Conservation (phyloP, 129 eudicot genomes). For the Lactuca sativa region DNA sequence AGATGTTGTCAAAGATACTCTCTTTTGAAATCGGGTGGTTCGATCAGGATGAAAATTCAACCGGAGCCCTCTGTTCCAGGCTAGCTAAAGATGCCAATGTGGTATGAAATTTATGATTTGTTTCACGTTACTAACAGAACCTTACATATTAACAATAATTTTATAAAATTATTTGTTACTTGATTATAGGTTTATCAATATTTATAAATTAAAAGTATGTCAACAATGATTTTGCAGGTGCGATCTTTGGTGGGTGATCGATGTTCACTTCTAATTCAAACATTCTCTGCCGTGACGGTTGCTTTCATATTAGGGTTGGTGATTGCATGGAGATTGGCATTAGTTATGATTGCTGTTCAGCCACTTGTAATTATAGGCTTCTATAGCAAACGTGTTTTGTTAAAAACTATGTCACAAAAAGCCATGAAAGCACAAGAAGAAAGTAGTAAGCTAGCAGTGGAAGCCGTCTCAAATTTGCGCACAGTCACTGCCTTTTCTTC, state of each 20-base stretch:
- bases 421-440: slow-evolving; percentile 83
- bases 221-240: slow-evolving; percentile 49
- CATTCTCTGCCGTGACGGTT: slow-evolving; percentile 66
- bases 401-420: slow-evolving; percentile 71
- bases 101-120: slow-evolving; percentile 40
- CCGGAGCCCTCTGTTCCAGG: slow-evolving; percentile 85
- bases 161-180: too few species aligned
- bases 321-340: slow-evolving; percentile 77
- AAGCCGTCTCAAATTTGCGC: slow-evolving; percentile 86
- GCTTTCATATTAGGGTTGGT: slow-evolving; percentile 84
- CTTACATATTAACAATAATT: too few species aligned
- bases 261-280: slow-evolving; percentile 67
- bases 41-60: slow-evolving; percentile 79
- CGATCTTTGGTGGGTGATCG: slow-evolving; percentile 84
- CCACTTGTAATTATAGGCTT: slow-evolving; percentile 65
- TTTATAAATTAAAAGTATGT: background rate
- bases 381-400: slow-evolving; percentile 61
- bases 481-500: slow-evolving; percentile 86
- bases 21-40: slow-evolving; percentile 96
- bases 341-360: slow-evolving; percentile 84
- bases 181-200: background rate
- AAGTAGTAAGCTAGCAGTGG: slow-evolving; percentile 92
- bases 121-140: too few species aligned
- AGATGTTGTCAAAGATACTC: slow-evolving; percentile 85
- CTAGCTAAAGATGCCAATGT: slow-evolving; percentile 94